Evolutionary conservation across 2,329 filamentous ascomycete species (phyloP), one percentile per base, ranked within the genome.

Genomic region (Ceratocystis variospora): DNA sequence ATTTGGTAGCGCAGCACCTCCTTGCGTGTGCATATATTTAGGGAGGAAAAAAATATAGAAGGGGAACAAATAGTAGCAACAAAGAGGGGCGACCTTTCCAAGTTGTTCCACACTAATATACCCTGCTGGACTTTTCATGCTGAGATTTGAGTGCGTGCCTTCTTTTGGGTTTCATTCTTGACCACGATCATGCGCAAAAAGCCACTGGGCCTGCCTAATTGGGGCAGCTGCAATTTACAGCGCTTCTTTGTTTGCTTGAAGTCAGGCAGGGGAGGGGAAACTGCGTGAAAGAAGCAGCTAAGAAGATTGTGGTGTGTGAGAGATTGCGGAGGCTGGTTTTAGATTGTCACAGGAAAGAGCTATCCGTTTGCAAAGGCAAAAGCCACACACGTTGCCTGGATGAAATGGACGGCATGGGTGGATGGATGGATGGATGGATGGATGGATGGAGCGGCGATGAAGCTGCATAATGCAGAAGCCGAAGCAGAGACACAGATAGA

Each of bases 11-110:
- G 63, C 55, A 46, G 61, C 37, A 28, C 50, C 63, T 53, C 63
- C 63, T 65, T 57, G 63, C 37, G 31, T 31, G 25, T 65, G 63
- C 63, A 65, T 65, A 45, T 65, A 5, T 22, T 19, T 28, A 48
- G 50, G 48, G 62, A 64, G 37, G n/a, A 64, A 64, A 31, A 48
- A 37, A 37, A 50, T 12, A 28, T 28, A 25, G 25, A 44, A n/a
- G 33, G 19, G n/a, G 44, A 50, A 31, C 19, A 50, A 50, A 19
- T 10, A 19, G 15, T n/a, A 19, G 33, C 48, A 25, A 19, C 10
- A 10, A 5, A 53, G 28, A 46, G 37, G 37, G n/a, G n/a, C 46
- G 10, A 10, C 46, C 25, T 28, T 31, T 22, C 4, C 28, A 33
- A 48, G 22, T 22, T 22, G 44, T 50, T 33, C 25, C 37, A 63